Conservation (phyloP, 2,329 filamentous ascomycete genomes). For the Aspergillus sp. region DNA sequence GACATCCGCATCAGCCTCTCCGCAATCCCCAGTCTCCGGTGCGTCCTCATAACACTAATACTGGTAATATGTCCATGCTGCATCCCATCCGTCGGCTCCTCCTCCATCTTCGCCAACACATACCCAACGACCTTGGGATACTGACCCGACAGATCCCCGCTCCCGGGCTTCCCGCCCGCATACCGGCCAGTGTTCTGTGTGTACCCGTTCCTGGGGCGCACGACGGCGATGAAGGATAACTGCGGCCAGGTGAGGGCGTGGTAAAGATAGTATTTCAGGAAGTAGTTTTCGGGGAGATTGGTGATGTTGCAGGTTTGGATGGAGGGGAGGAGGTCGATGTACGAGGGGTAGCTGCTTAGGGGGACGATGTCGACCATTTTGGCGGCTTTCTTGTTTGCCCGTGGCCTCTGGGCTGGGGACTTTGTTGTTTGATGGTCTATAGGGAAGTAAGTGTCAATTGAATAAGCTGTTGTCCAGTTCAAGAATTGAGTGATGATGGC, state of each 20-base stretch:
- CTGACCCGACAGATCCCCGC: slow-evolving; percentile 34
- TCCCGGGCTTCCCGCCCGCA: slow-evolving; percentile 46
- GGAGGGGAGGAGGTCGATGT: slow-evolving; percentile 79
- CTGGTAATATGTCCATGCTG: slow-evolving; percentile 95
- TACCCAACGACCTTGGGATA: slow-evolving; percentile 98
- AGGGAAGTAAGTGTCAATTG: no score
- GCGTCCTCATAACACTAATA: slow-evolving; percentile 92
- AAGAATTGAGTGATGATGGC: no score
- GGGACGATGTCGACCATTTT: slow-evolving; percentile 46
- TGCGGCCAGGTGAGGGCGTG: slow-evolving; percentile 97
- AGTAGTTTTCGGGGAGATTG: slow-evolving; percentile 99
- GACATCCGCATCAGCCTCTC: slow-evolving; percentile 97
- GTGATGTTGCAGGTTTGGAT: slow-evolving; percentile 98
- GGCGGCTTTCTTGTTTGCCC: slow-evolving; percentile 1
- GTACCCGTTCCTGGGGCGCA: slow-evolving; percentile 70
- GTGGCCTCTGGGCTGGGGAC: no score
- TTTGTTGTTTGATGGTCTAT: no score
- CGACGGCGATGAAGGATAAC: slow-evolving; percentile 91
- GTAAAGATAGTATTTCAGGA: slow-evolving; percentile 99
- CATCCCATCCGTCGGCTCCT: slow-evolving; percentile 84
- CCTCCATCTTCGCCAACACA: slow-evolving; percentile 99
- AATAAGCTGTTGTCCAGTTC: no score
- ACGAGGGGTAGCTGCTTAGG: slow-evolving; percentile 40
- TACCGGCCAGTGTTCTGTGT: slow-evolving; percentile 52
- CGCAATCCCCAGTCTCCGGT: slow-evolving; percentile 80